Evolutionary conservation across 805 yeast species (phyloP).

Genomic region (Lachancea quebecensis): DNA sequence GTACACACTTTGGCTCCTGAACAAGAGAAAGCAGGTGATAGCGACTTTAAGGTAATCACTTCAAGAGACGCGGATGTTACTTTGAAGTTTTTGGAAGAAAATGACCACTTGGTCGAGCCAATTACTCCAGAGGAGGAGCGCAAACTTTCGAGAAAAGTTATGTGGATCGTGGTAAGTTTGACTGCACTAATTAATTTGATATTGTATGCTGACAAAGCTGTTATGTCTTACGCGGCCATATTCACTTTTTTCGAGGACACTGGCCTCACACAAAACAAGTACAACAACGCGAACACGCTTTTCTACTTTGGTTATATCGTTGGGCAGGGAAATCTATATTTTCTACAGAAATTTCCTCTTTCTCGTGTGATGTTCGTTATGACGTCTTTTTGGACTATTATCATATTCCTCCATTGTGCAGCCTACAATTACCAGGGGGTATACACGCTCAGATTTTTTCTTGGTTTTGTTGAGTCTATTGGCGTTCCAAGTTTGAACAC

Average conservation of each 20-base stretch:
- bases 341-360: constrained; percentile 40
- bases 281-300: constrained; percentile 44
- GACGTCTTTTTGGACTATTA: constrained; percentile 39
- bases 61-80: constrained; percentile 38
- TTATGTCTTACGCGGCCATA: constrained; percentile 42
- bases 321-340: constrained; percentile 41
- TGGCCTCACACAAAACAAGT: constrained; percentile 36
- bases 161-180: constrained; percentile 33
- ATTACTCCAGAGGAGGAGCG: constrained; percentile 39
- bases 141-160: constrained; percentile 34
- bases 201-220: constrained; percentile 47
- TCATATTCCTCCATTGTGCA: constrained; percentile 41
- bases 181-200: constrained; percentile 36
- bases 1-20: too few relatives aligned
- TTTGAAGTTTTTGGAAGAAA: constrained; percentile 32
- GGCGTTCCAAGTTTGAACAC: constrained; percentile 40
- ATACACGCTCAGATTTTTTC: constrained; percentile 40
- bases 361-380: constrained; percentile 35
- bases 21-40: neutral
- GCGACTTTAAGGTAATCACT: constrained; percentile 16
- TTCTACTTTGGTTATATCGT: constrained; percentile 46
- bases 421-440: constrained; percentile 42
- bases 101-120: constrained; percentile 31
- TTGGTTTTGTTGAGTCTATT: constrained; percentile 45
- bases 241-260: constrained; percentile 44